Evolutionary conservation across 1,284 basidiomycete species (phyloP).

Genomic region (Apiotrichum veenhuisii): DNA sequence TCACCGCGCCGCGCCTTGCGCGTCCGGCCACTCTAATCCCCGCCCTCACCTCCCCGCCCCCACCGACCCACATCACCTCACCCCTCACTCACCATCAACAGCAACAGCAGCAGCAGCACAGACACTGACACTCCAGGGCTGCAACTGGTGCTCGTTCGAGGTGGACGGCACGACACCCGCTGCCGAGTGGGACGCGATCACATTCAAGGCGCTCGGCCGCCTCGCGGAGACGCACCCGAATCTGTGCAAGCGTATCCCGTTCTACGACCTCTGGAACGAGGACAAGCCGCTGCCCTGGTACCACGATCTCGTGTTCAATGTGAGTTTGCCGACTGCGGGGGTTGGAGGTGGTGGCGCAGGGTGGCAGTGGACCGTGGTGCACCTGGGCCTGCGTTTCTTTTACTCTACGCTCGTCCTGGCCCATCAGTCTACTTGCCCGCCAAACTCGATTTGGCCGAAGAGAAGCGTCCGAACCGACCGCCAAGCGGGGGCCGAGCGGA

Average conservation of each 20-base stretch:
- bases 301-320: slow-evolving; percentile 55
- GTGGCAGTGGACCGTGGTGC: neutral
- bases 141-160: slow-evolving; percentile 64
- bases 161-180: slow-evolving; percentile 13
- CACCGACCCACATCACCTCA: neutral
- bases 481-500: too few species aligned
- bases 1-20: too few species aligned
- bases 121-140: slow-evolving; percentile 52
- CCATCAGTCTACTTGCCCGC: too few species aligned
- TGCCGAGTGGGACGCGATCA: slow-evolving; percentile 47
- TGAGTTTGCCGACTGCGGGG: slow-evolving; percentile 39
- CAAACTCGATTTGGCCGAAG: too few species aligned
- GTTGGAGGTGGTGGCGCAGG: neutral
- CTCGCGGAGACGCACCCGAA: slow-evolving; percentile 53
- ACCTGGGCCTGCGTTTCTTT: too few species aligned
- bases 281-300: slow-evolving; percentile 54
- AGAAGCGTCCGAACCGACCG: too few species aligned
- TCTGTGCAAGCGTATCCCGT: slow-evolving; percentile 52
- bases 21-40: too few species aligned
- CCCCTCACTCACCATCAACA: neutral
- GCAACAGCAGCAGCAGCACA: neutral
- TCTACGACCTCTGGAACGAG: slow-evolving; percentile 49
- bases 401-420: too few species aligned
- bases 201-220: slow-evolving; percentile 53
- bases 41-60: too few species aligned